phyloP scores from a whole-genome alignment of 2,329 filamentous ascomycete genomes.

The Phaeomoniella chlamydospora region DNA sequence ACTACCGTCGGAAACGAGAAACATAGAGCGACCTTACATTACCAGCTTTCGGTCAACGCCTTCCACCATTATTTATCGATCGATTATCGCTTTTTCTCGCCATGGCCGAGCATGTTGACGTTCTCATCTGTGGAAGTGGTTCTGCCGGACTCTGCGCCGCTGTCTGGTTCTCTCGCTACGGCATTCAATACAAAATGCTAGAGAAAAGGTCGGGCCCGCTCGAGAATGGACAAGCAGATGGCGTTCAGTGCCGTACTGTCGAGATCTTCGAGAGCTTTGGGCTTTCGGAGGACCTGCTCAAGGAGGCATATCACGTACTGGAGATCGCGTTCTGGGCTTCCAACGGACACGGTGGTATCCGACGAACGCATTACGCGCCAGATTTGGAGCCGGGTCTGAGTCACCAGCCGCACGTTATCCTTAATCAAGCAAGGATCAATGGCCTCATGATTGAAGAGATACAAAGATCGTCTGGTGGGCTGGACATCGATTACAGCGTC shows the following conservation, averaged over 20 bases:
- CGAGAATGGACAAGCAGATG: slow-evolving; percentile 47
- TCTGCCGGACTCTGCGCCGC: slow-evolving; percentile 48
- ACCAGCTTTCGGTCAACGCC: too few species aligned
- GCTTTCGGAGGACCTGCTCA: slow-evolving; percentile 37
- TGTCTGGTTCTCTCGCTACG: slow-evolving; percentile 44
- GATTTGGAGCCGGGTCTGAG: slow-evolving; percentile 40
- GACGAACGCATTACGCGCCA: slow-evolving; percentile 31
- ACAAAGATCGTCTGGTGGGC: slow-evolving; percentile 27
- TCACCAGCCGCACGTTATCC: slow-evolving; percentile 40
- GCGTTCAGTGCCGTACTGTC: slow-evolving; percentile 45
- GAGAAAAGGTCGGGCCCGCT: slow-evolving; percentile 42
- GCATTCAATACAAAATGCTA: slow-evolving; percentile 40
- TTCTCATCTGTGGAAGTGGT: slow-evolving; percentile 47
- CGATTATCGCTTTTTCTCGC: slow-evolving; percentile 1
- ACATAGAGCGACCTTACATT: too few species aligned
- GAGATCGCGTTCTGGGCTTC: slow-evolving; percentile 44
- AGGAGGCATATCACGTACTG: slow-evolving; percentile 42
- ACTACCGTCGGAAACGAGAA: too few species aligned
- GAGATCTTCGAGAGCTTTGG: slow-evolving; percentile 49
- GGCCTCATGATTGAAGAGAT: slow-evolving; percentile 35
- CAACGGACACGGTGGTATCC: slow-evolving; percentile 22
- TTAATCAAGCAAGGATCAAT: slow-evolving; percentile 43
- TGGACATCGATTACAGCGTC: slow-evolving; percentile 40
- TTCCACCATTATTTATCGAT: slow-evolving; percentile 1
- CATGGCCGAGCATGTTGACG: slow-evolving; percentile 24